Conservation (phyloP, 2,329 filamentous ascomycete genomes). For the Claviceps digitariae region DNA sequence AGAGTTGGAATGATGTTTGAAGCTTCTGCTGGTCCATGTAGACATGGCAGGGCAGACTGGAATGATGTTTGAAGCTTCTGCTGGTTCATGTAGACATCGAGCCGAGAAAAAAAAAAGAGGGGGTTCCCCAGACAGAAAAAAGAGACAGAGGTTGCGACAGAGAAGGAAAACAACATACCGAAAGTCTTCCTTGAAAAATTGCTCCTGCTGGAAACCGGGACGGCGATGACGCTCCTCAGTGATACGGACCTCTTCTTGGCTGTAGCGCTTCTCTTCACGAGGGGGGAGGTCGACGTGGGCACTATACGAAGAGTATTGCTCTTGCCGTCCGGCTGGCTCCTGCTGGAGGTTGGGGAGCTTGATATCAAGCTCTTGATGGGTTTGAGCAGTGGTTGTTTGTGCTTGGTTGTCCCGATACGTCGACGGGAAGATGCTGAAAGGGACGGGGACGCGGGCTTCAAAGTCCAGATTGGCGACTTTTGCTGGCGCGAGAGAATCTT, state of each 20-base stretch:
- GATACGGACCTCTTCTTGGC: constrained; percentile 74
- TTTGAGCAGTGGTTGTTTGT: constrained; percentile 40
- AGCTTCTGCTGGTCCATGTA: too few relatives aligned
- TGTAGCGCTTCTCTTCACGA: constrained; percentile 39
- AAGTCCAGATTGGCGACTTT: constrained; percentile 98
- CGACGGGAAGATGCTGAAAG: constrained; percentile 99
- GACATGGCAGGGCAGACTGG: not conserved
- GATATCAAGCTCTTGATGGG: constrained; percentile 83
- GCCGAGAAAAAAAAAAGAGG: not conserved
- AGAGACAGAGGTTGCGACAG: constrained; percentile 4
- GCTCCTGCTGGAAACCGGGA: constrained; percentile 49
- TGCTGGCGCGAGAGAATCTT: constrained; percentile 49
- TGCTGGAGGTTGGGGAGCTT: constrained; percentile 43
- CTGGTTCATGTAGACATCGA: not conserved
- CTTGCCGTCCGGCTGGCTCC: constrained; percentile 91
- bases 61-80: not conserved
- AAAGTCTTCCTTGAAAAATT: constrained; percentile 35
- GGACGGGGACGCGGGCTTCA: constrained; percentile 98
- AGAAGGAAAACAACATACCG: constrained; percentile 29
- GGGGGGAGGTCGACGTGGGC: constrained; percentile 50
- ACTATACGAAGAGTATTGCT: constrained; percentile 68
- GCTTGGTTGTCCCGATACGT: constrained; percentile 60
- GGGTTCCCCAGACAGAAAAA: not conserved
- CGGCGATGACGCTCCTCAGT: constrained; percentile 65
- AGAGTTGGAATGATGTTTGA: not conserved